Conservation (phyloP, 345 rosid species). For the Theobroma cacao region DNA sequence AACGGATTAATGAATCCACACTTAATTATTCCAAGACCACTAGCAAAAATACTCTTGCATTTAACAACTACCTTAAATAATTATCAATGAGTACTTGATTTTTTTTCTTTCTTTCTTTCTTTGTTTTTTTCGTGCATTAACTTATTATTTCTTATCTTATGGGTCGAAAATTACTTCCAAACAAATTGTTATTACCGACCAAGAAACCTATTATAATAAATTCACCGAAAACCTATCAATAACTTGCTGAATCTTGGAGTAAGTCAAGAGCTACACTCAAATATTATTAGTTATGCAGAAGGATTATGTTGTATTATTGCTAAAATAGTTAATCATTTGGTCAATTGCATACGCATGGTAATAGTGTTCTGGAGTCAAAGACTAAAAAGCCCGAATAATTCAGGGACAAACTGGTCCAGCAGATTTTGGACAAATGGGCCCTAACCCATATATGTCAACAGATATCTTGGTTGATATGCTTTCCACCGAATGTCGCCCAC, state of each 20-base stretch:
- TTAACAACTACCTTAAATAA: background rate
- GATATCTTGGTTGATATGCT: background rate
- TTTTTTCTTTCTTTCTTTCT: no score
- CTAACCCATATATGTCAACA: background rate
- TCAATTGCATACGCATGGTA: background rate
- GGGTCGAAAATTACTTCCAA: background rate
- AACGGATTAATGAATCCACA: no score
- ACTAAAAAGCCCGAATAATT: background rate
- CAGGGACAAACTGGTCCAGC: background rate
- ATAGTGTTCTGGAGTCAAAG: background rate
- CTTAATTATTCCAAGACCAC: background rate
- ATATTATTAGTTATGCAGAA: background rate
- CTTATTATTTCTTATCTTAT: background rate
- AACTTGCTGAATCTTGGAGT: background rate
- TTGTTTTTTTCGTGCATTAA: background rate
- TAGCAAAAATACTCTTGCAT: background rate
- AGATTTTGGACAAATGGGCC: slow-evolving; percentile 8
- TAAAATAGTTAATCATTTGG: background rate
- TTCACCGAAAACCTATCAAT: background rate
- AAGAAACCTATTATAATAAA: background rate
- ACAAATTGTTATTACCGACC: background rate
- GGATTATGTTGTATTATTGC: background rate
- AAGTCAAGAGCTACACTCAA: background rate
- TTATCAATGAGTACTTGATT: background rate
- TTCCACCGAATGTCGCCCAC: background rate